phyloP scores from a whole-genome alignment of 78 protist species.

The Chrysochromulina parva region DNA sequence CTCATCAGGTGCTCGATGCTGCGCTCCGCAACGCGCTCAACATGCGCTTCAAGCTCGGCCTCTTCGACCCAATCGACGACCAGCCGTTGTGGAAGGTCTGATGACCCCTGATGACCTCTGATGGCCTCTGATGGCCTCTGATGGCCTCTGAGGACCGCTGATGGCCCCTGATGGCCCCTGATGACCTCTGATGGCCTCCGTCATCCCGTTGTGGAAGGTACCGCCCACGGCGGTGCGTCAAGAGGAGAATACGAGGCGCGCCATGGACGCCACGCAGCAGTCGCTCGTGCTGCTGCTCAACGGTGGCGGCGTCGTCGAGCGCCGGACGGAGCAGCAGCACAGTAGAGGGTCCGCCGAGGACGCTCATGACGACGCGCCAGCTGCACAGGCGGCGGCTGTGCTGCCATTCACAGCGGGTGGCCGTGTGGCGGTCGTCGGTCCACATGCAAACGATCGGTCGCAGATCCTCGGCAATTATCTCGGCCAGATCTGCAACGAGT shows the following conservation, averaged over 20 bases:
- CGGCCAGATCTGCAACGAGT: too few species aligned
- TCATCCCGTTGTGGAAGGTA: too few species aligned
- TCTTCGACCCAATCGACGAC: slow-evolving; percentile 5
- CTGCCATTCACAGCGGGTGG: neutral
- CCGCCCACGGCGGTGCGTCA: neutral
- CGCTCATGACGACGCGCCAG: neutral
- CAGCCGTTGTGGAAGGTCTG: slow-evolving; percentile 20
- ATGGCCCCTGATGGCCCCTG: too few species aligned
- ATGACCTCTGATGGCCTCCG: too few species aligned
- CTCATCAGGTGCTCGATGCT: neutral
- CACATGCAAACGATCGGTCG: too few species aligned
- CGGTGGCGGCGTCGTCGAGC: slow-evolving; percentile 4
- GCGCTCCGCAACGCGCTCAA: neutral
- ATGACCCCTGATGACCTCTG: too few species aligned
- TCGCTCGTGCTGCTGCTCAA: slow-evolving; percentile 8
- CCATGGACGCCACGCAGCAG: neutral
- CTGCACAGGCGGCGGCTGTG: neutral
- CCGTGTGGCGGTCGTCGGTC: neutral
- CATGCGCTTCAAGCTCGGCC: slow-evolving; percentile 19
- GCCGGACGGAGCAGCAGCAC: neutral
- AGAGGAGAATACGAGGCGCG: neutral
- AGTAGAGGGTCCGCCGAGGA: neutral
- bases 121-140: too few species aligned
- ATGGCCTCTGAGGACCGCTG: too few species aligned
- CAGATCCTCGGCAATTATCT: too few species aligned